phyloP scores from a whole-genome alignment of 228 moss, liverwort and hornwort genomes.

The Sphagnum magellanicum region DNA sequence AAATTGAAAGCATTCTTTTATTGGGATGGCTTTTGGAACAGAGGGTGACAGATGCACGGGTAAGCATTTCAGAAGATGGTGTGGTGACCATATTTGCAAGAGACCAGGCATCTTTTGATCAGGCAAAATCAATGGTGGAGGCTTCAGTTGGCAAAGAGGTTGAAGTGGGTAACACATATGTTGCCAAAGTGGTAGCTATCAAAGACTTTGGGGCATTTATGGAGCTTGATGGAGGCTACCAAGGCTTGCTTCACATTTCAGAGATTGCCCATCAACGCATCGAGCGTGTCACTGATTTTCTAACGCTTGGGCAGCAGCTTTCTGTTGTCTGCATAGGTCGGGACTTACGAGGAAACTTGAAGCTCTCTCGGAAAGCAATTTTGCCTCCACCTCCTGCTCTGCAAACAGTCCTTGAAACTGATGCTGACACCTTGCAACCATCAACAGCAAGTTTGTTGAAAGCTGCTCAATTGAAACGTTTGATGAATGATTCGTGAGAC shows the following conservation, averaged over 20 bases:
- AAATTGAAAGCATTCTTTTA: too few species aligned
- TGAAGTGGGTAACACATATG: conserved; percentile 83
- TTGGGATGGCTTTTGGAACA: conserved; percentile 4
- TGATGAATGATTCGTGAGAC: too few species aligned
- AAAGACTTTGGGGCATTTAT: conserved; percentile 97
- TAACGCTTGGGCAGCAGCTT: conserved; percentile 67
- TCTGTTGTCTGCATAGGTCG: conserved; percentile 82
- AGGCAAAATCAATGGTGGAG: conserved; percentile 61
- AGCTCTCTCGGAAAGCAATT: conserved; percentile 82
- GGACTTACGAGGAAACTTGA: conserved; percentile 89
- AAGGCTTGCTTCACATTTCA: conserved; percentile 96
- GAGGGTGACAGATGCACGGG: conserved; percentile 39
- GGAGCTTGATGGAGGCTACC: conserved; percentile 83
- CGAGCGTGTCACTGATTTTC: conserved; percentile 65
- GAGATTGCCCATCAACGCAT: conserved; percentile 85
- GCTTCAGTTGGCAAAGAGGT: conserved; percentile 87
- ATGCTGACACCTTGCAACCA: too few species aligned
- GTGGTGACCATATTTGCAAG: conserved; percentile 82
- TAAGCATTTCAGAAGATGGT: conserved; percentile 69
- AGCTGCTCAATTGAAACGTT: too few species aligned
- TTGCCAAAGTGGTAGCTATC: conserved; percentile 73
- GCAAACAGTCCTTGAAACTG: conserved; percentile 5
- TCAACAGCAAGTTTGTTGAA: too few species aligned
- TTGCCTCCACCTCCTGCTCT: conserved; percentile 23
- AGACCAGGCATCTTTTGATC: conserved; percentile 57